These are phyloP conservation scores for Dioszegia hungarica DNA, from an alignment of 768 basidiomycete species.

Conservation along the genomic window DNA sequence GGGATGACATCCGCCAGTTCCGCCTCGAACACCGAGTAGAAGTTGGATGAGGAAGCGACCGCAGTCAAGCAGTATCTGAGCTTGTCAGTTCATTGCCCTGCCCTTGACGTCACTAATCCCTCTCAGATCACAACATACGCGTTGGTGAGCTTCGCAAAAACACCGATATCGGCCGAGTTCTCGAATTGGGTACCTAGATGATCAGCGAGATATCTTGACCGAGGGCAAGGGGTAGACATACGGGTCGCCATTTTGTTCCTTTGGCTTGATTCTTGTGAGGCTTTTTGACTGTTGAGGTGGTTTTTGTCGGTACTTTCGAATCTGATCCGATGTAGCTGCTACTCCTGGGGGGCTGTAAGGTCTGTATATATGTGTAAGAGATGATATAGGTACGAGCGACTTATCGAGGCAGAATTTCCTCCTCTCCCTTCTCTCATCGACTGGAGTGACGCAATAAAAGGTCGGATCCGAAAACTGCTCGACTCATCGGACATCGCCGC, in stretches of 20 bases:
- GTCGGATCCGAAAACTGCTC: too few relatives aligned
- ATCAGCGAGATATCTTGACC: conserved; percentile 6
- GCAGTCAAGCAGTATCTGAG: conserved; percentile 85
- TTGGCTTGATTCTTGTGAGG: background rate
- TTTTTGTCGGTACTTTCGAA: background rate
- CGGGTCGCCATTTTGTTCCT: conserved; percentile 60
- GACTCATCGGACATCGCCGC: too few relatives aligned
- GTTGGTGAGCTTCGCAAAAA: conserved; percentile 96
- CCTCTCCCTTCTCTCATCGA: too few relatives aligned
- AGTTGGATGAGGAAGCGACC: conserved; percentile 91
- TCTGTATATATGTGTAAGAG: too few relatives aligned
- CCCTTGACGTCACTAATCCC: background rate
- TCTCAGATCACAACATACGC: conserved; percentile 40
- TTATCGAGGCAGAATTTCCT: too few relatives aligned
- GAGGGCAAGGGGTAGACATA: conserved; percentile 47
- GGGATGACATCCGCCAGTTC: conserved; percentile 90
- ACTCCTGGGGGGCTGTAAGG: too few relatives aligned
- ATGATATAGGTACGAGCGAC: too few relatives aligned
- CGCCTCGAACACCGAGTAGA: conserved; percentile 94
- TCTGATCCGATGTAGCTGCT: background rate
- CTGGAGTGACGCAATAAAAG: too few relatives aligned
- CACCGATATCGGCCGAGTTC: conserved; percentile 91
- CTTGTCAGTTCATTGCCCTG: conserved; percentile 2
- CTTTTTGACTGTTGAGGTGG: background rate
- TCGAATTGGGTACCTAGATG: conserved; percentile 78